Evolutionary conservation across 179 eudicot genomes (phyloP), one percentile per base, ranked within the genome.

Genomic region (Spinacia oleracea): DNA sequence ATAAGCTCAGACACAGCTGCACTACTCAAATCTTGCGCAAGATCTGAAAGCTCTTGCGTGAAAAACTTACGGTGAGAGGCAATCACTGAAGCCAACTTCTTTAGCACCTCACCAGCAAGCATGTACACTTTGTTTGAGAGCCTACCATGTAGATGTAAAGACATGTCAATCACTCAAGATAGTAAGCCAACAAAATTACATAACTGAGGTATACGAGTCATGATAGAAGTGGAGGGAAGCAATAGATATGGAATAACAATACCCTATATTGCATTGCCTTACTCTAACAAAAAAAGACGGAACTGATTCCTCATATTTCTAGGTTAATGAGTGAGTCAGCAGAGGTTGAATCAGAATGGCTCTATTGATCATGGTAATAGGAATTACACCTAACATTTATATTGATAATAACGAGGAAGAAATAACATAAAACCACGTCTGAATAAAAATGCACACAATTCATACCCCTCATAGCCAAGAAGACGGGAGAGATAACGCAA

Each of bases 401-500:
- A 8, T 35, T 31, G 31, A 46, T 60, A n/a, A 76, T 15, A 60
- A 58, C 20, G 9, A 58, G 40, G 50, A 31, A 58, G 9, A 75
- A 72, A 76, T 65, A n/a, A 55, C 45, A 27, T 10, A 21, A 60
- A 68, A 38, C 5, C 32, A 68, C 9, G 9, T 42, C n/a, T 9
- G 20, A 71, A 18, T 27, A 81, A 38, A 55, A 67, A 20, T 14
- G 66, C 53, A 74, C 66, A 59, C 21, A 65, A 66, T 21, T 64
- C 75, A 77, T 96, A 96, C 99, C 99, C 98, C 81, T 94, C 96
- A 79, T 81, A 93, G 77, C 98, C 99, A 87, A 96, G 98, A 86
- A 96, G 96, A 60, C 85, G 87, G 83, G 97, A 94, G 27, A 96
- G 90, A 87, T 92, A 91, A 72, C 88, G 91, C 73, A 96, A 77